phyloP scores from a whole-genome alignment of 345 rosid genomes.

The Pseudoturritis turrita region DNA sequence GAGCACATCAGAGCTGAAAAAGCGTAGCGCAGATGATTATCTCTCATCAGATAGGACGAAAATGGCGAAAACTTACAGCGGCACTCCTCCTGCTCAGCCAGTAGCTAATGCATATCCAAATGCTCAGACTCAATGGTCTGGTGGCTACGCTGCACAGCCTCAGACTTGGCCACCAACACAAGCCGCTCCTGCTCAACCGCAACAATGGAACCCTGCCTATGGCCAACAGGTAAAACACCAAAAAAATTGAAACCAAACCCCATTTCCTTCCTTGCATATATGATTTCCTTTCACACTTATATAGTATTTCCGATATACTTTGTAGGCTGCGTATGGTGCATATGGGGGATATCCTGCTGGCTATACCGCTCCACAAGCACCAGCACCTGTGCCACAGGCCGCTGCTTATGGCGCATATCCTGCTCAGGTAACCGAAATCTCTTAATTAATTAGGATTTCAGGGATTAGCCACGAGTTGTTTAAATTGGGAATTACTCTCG shows the following conservation, averaged over 20 bases:
- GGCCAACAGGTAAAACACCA: slow-evolving; percentile 54
- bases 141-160: slow-evolving; percentile 74
- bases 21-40: slow-evolving; percentile 83
- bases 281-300: neutral
- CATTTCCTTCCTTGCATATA: neutral
- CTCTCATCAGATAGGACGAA: slow-evolving; percentile 76
- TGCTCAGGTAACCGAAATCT: slow-evolving; percentile 52
- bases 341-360: slow-evolving; percentile 68
- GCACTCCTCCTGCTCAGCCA: slow-evolving; percentile 56
- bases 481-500: neutral
- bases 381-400: slow-evolving; percentile 64
- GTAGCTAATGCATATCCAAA: slow-evolving; percentile 70
- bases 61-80: slow-evolving; percentile 59
- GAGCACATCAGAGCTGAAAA: slow-evolving; percentile 61
- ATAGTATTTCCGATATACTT: neutral
- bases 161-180: slow-evolving; percentile 83
- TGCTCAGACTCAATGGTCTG: slow-evolving; percentile 75
- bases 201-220: slow-evolving; percentile 77
- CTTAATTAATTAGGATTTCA: neutral
- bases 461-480: neutral
- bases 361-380: slow-evolving; percentile 60
- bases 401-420: slow-evolving; percentile 81
- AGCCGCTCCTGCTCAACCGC: slow-evolving; percentile 63
- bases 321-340: slow-evolving; percentile 71
- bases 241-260: neutral